Evolutionary conservation across 305 asterid genomes (phyloP).

Genomic region (Solanum chacoense): DNA sequence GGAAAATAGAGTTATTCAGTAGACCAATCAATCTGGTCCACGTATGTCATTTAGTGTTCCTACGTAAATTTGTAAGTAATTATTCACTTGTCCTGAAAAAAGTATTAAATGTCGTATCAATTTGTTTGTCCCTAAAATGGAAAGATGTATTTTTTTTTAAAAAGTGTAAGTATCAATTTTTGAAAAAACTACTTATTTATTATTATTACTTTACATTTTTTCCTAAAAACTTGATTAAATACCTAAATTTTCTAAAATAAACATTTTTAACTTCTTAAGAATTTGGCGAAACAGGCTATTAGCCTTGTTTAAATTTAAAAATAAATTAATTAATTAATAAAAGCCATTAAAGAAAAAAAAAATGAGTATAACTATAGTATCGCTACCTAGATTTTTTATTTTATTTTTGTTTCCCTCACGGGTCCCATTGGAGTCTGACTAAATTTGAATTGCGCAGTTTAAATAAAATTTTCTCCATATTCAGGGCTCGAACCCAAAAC

Average conservation of each 20-base stretch:
- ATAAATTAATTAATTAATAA: too few species aligned
- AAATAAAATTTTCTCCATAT: too few species aligned
- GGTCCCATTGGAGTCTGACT: too few species aligned
- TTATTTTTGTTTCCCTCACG: too few species aligned
- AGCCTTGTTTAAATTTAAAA: not conserved
- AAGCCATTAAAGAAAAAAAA: not conserved
- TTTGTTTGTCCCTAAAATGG: not conserved
- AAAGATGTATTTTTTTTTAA: not conserved
- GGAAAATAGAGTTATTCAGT: not conserved
- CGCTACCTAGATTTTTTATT: not conserved
- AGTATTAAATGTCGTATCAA: not conserved
- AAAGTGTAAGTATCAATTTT: not conserved
- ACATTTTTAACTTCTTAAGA: not conserved
- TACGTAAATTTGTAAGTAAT: not conserved
- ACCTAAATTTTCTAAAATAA: not conserved
- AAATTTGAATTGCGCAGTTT: rapidly evolving
- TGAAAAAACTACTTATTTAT: not conserved
- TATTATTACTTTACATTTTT: not conserved
- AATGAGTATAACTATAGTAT: not conserved
- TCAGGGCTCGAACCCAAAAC: too few species aligned
- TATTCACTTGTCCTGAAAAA: not conserved
- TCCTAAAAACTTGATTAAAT: not conserved
- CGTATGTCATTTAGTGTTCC: not conserved
- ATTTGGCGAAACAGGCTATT: not conserved
- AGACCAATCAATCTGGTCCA: not conserved